A percentile compares a stretch with the other conserved stretches of the same genome.
These are phyloP conservation scores for Prunus mongolica DNA, from an alignment of 306 rosid genomes.

Conservation along the genomic window DNA sequence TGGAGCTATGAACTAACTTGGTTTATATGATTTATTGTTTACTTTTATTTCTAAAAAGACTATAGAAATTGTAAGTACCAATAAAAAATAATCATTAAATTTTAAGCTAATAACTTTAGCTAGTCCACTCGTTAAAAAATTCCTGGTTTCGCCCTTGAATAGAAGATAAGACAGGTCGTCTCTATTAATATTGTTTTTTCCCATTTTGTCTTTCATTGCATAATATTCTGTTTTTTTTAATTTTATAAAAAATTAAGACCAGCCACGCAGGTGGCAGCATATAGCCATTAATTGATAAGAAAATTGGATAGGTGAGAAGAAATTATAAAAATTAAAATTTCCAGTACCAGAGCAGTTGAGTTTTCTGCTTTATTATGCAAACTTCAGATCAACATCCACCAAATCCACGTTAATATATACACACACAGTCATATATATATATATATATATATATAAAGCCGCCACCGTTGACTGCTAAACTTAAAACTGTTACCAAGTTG, in stretches of 20 bases:
- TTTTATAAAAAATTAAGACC: no score
- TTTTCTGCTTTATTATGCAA: neutral
- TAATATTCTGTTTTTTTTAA: neutral
- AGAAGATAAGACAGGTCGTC: neutral
- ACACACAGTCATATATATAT: no score
- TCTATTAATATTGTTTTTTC: neutral
- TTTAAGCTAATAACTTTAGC: no score
- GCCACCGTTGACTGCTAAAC: neutral
- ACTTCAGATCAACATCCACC: neutral
- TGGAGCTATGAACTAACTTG: no score
- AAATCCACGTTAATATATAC: neutral
- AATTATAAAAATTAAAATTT: neutral
- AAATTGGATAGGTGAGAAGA: neutral
- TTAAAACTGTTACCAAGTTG: neutral
- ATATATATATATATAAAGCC: neutral
- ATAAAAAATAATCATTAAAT: no score
- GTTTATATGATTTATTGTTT: no score
- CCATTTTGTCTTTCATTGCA: neutral
- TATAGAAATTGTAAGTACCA: no score
- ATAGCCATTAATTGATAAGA: neutral
- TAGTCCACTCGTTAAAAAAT: no score
- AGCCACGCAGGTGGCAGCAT: slow-evolving; percentile 5
- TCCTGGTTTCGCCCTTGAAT: neutral
- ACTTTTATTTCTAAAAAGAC: no score
- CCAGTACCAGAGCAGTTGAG: slow-evolving; percentile 1